Evolutionary conservation across 768 basidiomycete species (phyloP), one percentile per base, ranked within the genome.

Genomic region (Hortiboletus campestris): DNA sequence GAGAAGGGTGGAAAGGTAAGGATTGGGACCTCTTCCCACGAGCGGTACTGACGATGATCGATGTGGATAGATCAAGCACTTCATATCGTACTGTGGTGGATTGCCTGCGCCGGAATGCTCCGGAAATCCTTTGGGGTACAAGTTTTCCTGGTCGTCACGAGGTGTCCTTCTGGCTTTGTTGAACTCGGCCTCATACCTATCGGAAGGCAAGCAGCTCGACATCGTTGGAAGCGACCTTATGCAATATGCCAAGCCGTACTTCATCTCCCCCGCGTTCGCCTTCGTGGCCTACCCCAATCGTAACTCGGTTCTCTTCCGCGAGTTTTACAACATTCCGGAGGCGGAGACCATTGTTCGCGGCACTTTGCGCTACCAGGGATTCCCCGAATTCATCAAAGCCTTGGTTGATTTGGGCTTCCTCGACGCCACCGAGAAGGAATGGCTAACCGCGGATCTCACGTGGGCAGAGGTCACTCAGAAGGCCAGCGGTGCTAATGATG

Each of bases 211-310:
- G 72, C 75, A 81, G 44, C 77, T 86, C 48, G 77, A 82, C 42
- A 80, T 98, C 42, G 71, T 79, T 8, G 95, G 95, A 55, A 78
- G 79, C 55, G 88, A 95, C 48, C 84, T 99, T 55, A 99, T 99
- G 96, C 77, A 75, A 3, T 78, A 86, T 62, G 97, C 96, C 57
- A 85, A 90, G 69, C 91, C 97, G 3, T 97, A 95, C 83, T 96
- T 84, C 72, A 94, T 98, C 73, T 85, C 90, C 12, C 95, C 96
- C 19, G 94, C 94, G 12, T 98, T 90, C 70, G 94, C 92, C 3
- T 96, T 98, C 64, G 94, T 98, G 61, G 91, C 88, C 31, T 98
- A 98, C 76, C 95, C 97, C 56, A 99, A 99, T 79, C 85, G 97
- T 53, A 88, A 99, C 76, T 95, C 92, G 3, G 81, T 85, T 4